Conservation (phyloP, 2,329 filamentous ascomycete genomes). For the Chrysoporthe puriensis region DNA sequence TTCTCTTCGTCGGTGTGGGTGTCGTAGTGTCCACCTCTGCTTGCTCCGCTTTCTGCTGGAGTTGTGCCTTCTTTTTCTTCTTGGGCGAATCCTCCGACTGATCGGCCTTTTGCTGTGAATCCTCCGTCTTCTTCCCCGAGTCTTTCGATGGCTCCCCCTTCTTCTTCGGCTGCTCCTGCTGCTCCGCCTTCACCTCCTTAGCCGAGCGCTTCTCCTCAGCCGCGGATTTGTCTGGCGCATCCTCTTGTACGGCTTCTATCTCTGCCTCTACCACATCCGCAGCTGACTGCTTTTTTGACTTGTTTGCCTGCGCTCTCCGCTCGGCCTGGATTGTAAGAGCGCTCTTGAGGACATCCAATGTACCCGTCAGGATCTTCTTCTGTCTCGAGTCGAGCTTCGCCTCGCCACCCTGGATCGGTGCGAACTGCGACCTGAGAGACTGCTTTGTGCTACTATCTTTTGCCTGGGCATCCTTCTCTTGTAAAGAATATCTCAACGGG, state of each 20-base stretch:
- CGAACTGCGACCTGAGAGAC: conserved; percentile 24
- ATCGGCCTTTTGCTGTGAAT: neutral
- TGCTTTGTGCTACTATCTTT: conserved; percentile 23
- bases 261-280: no score
- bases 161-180: neutral
- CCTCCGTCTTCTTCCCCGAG: neutral
- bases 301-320: conserved; percentile 19
- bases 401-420: conserved; percentile 13
- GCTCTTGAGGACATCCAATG: conserved; percentile 43
- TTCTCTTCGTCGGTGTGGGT: neutral
- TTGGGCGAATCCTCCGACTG: neutral
- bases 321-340: conserved; percentile 39
- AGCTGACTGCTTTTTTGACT: conserved; percentile 2
- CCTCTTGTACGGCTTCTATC: neutral
- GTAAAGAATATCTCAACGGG: conserved; percentile 3
- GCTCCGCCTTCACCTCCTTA: neutral
- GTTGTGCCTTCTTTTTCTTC: neutral
- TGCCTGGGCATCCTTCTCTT: conserved; percentile 3
- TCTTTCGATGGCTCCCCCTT: neutral
- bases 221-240: neutral
- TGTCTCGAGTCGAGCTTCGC: conserved; percentile 32
- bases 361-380: conserved; percentile 41
- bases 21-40: neutral
- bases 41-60: neutral
- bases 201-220: neutral